Base-by-base conservation (phyloP, 2,329 filamentous ascomycete genomes). In the Neofusicoccum parvum region DNA sequence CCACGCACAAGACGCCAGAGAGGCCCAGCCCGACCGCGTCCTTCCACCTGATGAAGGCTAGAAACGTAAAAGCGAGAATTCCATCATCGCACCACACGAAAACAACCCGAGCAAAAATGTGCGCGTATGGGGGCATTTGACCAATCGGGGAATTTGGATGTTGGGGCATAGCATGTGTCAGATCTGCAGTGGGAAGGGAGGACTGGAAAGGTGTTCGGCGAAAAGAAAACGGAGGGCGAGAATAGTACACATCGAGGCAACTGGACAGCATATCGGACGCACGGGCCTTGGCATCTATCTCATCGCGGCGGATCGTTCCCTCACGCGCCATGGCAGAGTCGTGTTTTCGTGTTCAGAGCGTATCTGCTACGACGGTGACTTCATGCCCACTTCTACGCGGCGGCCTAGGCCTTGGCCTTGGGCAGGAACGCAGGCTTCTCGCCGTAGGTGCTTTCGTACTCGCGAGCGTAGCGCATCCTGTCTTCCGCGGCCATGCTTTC, bases 401-500 rank as follows among this genome's bases (percentile, higher is more conserved):
- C 15, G 14, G 9, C 5, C 7, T 46, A 6, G 11, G 27, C 27
- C 5, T 39, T 0, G 20, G 46, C 37, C 48, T 41, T 62, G 34
- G n/a, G 9, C 12, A 7, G 15, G 17, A 36, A 10, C 1, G 0
- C 11, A 3, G 62, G 4, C 15, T 70, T 68, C 4, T 65, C 49
- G 34, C 70, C 65, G 65, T 73, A 77, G n/a, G 73, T 70, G 2
- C 71, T 71, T 67, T 74, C 70, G 59, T 66, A 69, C 67, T 80
- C 74, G 62, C 70, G 65, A 6, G 41, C 10, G 64, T 77, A 79
- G 39, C 70, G 69, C 43, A 68, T 53, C 32, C 36, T 58, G 11
- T 76, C 72, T 5, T 72, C 71, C 3, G 37, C 60, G n/a, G 49
- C 67, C 2, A 46, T 62, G 50, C 80, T 76, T 15, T 72, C 39